Percentiles rank a stretch among this genome's conserved stretches.
These are phyloP conservation scores for Sonneratia alba DNA, from an alignment of 345 rosid species.

Conservation along the genomic window DNA sequence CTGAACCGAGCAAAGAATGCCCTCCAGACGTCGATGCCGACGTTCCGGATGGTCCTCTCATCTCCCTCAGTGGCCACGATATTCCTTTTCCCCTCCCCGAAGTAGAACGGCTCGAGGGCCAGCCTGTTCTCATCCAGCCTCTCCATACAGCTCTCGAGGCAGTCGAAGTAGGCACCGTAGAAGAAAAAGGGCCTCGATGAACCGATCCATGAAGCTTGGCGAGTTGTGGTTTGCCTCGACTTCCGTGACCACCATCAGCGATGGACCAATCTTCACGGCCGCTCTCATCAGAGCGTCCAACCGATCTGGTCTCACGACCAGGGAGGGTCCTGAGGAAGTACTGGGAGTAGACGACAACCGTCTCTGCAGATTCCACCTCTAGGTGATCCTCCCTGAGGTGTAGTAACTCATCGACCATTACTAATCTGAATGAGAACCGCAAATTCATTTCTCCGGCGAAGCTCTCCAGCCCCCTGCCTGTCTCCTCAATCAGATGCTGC, in stretches of 20 bases:
- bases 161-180: conserved; percentile 32
- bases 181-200: conserved; percentile 33
- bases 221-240: conserved; percentile 36
- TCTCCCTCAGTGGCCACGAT: conserved; percentile 32
- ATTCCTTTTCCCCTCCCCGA: conserved; percentile 22
- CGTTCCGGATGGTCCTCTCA: conserved; percentile 27
- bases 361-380: conserved; percentile 24
- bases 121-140: conserved; percentile 16
- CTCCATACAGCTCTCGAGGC: conserved; percentile 25
- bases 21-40: conserved; percentile 36
- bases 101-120: conserved; percentile 14
- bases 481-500: conserved; percentile 17
- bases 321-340: conserved; percentile 10
- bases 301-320: conserved; percentile 21
- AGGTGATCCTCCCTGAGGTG: conserved; percentile 35
- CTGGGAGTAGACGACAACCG: conserved; percentile 18
- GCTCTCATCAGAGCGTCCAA: conserved; percentile 30
- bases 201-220: conserved; percentile 30
- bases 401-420: conserved; percentile 25
- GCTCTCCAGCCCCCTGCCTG: conserved; percentile 26
- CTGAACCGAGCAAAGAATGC: conserved; percentile 27
- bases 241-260: conserved; percentile 32
- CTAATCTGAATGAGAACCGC: conserved; percentile 27
- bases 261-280: conserved; percentile 23
- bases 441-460: conserved; percentile 30